These are phyloP conservation scores for Codiaeum variegatum DNA, from an alignment of 441 rosid species.

Conservation along the genomic window DNA sequence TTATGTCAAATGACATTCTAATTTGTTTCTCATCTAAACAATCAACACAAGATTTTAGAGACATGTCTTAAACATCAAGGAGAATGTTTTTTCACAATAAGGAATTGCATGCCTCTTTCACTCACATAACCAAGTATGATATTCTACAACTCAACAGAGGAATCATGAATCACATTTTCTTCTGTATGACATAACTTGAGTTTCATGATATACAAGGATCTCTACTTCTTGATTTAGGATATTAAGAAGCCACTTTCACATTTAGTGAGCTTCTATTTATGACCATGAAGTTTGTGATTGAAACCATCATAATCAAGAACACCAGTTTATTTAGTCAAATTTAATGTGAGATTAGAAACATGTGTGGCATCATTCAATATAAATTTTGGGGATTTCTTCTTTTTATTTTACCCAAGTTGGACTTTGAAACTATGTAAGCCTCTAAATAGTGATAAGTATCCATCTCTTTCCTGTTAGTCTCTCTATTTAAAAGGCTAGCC, in stretches of 20 bases:
- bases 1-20: not conserved
- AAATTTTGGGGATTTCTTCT: too few relatives aligned
- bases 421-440: too few relatives aligned
- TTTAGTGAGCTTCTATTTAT: not conserved
- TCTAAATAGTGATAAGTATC: too few relatives aligned
- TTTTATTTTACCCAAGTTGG: too few relatives aligned
- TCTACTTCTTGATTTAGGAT: not conserved
- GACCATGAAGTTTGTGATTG: too few relatives aligned
- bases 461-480: too few relatives aligned
- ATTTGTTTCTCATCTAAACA: not conserved
- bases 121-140: not conserved
- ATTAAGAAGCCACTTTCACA: not conserved
- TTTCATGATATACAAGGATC: not conserved
- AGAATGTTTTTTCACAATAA: too few relatives aligned
- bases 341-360: not conserved
- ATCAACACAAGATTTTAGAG: not conserved
- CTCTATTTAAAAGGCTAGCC: too few relatives aligned
- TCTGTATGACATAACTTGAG: not conserved
- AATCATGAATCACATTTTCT: too few relatives aligned
- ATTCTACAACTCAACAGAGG: not conserved
- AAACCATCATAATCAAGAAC: not conserved
- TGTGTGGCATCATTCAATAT: not conserved
- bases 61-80: not conserved
- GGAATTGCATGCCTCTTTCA: not conserved
- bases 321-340: not conserved